Percentiles rank a stretch among this genome's conserved stretches.
Evolutionary conservation across 1,139 yeast species (phyloP).

Genomic region (Saccharomyces hybrid): DNA sequence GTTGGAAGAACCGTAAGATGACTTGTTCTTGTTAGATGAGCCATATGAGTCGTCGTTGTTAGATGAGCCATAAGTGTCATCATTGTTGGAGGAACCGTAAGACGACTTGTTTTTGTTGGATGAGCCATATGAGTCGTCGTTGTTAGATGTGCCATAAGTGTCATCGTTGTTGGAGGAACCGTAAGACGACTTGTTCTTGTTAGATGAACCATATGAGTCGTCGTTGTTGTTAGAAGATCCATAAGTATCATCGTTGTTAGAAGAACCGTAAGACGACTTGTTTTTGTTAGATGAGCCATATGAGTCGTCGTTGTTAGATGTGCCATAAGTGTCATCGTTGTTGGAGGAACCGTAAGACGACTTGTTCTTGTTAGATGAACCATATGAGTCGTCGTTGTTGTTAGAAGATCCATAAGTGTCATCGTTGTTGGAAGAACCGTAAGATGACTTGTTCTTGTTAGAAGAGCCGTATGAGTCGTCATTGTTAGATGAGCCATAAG

Average conservation of each 20-base stretch:
- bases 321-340: conserved; percentile 15
- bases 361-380: conserved; percentile 16
- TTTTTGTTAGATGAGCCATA: conserved; percentile 11
- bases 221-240: conserved; percentile 22
- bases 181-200: conserved; percentile 11
- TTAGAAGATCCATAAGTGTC: conserved; percentile 28
- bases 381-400: conserved; percentile 13
- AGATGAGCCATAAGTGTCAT: conserved; percentile 16
- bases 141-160: conserved; percentile 22
- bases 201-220: conserved; percentile 22
- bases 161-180: conserved; percentile 20
- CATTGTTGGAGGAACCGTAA: conserved; percentile 19
- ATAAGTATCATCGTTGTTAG: conserved; percentile 19
- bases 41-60: conserved; percentile 18
- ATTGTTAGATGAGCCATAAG: conserved; percentile 23
- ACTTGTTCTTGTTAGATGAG: conserved; percentile 10
- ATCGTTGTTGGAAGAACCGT: conserved; percentile 2
- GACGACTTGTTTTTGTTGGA: conserved; percentile 15
- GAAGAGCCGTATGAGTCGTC: conserved; percentile 19
- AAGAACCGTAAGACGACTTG: conserved; percentile 12
- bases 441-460: conserved; percentile 9
- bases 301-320: conserved; percentile 12
- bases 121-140: conserved; percentile 15
- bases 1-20: conserved; percentile 13
- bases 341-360: conserved; percentile 10